Conservation (phyloP, 2,329 filamentous ascomycete genomes). For the Ceratocystis variospora region DNA sequence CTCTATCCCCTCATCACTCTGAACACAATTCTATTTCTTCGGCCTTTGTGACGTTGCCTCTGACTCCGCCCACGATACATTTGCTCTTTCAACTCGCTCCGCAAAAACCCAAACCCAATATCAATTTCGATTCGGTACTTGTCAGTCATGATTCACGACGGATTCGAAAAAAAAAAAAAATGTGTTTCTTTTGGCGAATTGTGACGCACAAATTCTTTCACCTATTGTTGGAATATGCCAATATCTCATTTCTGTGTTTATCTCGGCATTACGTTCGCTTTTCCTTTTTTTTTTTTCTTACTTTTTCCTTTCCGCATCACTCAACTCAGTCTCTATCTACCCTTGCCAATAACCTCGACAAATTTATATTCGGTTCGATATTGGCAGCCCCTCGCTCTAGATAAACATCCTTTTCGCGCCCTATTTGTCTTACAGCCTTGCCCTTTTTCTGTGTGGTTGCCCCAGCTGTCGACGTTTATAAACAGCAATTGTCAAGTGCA, state of each 20-base stretch:
- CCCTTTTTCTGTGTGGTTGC: not conserved
- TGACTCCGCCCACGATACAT: not conserved
- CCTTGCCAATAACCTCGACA: not conserved
- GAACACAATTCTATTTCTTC: not conserved
- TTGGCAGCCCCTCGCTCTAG: not conserved
- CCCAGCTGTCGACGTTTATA: not conserved
- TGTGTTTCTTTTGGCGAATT: slow-evolving; percentile 14
- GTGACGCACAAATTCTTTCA: slow-evolving; percentile 1
- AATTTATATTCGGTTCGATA: not conserved
- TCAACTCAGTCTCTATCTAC: not conserved
- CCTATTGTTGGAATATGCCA: slow-evolving; percentile 1
- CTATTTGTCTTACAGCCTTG: not conserved
- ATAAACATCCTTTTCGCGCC: not conserved
- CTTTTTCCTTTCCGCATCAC: not conserved
- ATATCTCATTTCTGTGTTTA: slow-evolving; percentile 11
- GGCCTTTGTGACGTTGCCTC: slow-evolving; percentile 5
- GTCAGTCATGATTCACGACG: slow-evolving; percentile 15
- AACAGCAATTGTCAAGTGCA: not conserved
- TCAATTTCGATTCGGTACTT: slow-evolving; percentile 11
- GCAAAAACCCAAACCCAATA: not conserved
- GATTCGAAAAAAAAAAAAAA: slow-evolving; percentile 19
- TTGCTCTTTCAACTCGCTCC: slow-evolving; percentile 10
- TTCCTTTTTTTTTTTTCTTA: not conserved
- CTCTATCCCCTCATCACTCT: not conserved
- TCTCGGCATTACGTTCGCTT: not conserved